A percentile compares a stretch with the other conserved stretches of the same genome.
Conservation (phyloP, 306 rosid genomes). For the Gillenia trifoliata region DNA sequence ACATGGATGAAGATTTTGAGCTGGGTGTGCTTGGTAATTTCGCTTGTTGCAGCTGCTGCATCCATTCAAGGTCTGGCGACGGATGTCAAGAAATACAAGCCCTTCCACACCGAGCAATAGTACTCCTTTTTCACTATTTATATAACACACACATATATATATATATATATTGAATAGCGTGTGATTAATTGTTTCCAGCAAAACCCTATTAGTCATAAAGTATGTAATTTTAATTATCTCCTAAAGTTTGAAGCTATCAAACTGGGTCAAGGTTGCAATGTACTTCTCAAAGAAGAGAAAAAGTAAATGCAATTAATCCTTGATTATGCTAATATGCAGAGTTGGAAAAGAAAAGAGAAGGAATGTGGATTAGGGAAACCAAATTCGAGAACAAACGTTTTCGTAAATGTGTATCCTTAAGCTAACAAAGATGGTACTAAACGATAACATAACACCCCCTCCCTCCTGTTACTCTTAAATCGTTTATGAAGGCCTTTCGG, state of each 20-base stretch:
- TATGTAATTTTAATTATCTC: background rate
- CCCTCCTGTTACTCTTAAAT: no score
- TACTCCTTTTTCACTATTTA: background rate
- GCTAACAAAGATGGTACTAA: no score
- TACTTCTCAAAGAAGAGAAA: background rate
- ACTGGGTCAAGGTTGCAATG: background rate
- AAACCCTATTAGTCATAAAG: background rate
- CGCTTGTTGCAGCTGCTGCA: constrained; percentile 76
- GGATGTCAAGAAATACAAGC: constrained; percentile 67
- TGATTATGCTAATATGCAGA: background rate
- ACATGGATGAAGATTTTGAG: constrained; percentile 80
- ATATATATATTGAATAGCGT: background rate
- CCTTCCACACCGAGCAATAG: constrained; percentile 61
- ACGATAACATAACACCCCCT: no score
- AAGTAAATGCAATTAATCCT: background rate
- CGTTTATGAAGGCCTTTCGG: no score
- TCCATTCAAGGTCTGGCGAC: constrained; percentile 73
- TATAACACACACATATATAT: background rate
- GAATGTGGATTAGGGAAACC: background rate
- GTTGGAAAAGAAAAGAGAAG: background rate
- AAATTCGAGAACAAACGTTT: no score
- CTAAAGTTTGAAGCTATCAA: constrained; percentile 15
- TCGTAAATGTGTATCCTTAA: no score
- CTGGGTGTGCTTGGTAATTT: constrained; percentile 72
- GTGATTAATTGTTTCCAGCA: background rate